Conservation (phyloP, 768 basidiomycete species). For the Mycena maculata region DNA sequence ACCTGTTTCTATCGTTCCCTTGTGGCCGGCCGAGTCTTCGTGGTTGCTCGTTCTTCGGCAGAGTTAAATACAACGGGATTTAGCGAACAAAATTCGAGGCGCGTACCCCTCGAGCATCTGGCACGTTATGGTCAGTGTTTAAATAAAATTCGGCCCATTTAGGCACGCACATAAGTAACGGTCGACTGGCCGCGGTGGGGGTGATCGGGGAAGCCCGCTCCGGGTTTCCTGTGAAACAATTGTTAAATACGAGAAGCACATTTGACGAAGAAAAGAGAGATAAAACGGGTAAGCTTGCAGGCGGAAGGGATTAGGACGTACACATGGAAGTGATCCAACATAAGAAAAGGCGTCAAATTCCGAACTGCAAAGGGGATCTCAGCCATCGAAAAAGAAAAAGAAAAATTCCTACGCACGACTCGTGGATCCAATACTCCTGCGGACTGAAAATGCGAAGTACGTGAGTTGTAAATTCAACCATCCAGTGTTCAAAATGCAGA, state of each 20-base stretch:
- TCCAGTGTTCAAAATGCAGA: slow-evolving; percentile 45
- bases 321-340: slow-evolving; percentile 90
- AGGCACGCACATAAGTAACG: slow-evolving; percentile 69
- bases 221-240: slow-evolving; percentile 58
- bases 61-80: neutral
- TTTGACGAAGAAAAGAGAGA: too few species aligned
- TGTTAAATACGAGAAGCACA: too few species aligned
- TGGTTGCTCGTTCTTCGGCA: slow-evolving; percentile 72
- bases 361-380: neutral
- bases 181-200: slow-evolving; percentile 92
- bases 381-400: neutral
- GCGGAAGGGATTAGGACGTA: slow-evolving; percentile 46
- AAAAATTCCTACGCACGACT: slow-evolving; percentile 40
- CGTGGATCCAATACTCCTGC: slow-evolving; percentile 86
- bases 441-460: slow-evolving; percentile 87
- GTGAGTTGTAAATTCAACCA: slow-evolving; percentile 55
- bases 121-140: neutral
- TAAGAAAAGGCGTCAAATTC: slow-evolving; percentile 60
- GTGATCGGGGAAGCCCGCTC: slow-evolving; percentile 80
- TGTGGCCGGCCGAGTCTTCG: slow-evolving; percentile 92
- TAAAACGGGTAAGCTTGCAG: too few species aligned
- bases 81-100: neutral
- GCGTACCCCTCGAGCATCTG: slow-evolving; percentile 80
- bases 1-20: slow-evolving; percentile 79
- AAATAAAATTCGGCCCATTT: too few species aligned